A percentile compares a stretch with the other conserved stretches of the same genome.
These are phyloP conservation scores for Naegleria gruberi DNA, from an alignment of 208 protist genomes.

Conservation along the genomic window DNA sequence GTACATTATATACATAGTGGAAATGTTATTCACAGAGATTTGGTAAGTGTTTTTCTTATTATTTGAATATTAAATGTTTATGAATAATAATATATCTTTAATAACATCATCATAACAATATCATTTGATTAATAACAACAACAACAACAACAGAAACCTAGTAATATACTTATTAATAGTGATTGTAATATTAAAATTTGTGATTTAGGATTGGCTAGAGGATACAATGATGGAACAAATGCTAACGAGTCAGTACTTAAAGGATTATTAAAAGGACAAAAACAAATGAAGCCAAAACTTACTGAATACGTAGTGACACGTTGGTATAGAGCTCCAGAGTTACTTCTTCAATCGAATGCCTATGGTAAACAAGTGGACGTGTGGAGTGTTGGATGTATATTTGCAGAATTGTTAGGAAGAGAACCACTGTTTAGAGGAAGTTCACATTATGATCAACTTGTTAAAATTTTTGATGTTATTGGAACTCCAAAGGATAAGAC, in stretches of 20 bases:
- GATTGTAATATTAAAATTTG: constrained; percentile 24
- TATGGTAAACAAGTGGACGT: constrained; percentile 49
- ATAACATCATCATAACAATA: not conserved
- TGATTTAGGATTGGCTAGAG: constrained; percentile 20
- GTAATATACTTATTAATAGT: constrained; percentile 1
- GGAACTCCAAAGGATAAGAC: constrained; percentile 15
- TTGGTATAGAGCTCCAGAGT: constrained; percentile 29
- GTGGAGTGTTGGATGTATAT: constrained; percentile 71
- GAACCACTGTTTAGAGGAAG: constrained; percentile 48
- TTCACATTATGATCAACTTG: constrained; percentile 65
- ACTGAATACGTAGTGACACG: not conserved
- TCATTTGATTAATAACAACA: too few relatives aligned
- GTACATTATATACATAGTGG: constrained; percentile 59
- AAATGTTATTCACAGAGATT: constrained; percentile 51
- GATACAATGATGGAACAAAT: not conserved
- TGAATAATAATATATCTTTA: too few relatives aligned
- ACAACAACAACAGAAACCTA: not conserved
- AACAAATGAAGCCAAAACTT: not conserved
- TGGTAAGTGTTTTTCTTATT: constrained; percentile 12
- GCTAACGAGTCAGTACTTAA: not conserved
- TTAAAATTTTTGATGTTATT: constrained; percentile 40
- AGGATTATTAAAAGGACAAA: not conserved
- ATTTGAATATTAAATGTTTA: not conserved
- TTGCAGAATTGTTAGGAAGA: constrained; percentile 52
- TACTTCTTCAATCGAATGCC: constrained; percentile 22